Evolutionary conservation across 495 filamentous ascomycete species (phyloP).

Genomic region (Terfezia claveryi): DNA sequence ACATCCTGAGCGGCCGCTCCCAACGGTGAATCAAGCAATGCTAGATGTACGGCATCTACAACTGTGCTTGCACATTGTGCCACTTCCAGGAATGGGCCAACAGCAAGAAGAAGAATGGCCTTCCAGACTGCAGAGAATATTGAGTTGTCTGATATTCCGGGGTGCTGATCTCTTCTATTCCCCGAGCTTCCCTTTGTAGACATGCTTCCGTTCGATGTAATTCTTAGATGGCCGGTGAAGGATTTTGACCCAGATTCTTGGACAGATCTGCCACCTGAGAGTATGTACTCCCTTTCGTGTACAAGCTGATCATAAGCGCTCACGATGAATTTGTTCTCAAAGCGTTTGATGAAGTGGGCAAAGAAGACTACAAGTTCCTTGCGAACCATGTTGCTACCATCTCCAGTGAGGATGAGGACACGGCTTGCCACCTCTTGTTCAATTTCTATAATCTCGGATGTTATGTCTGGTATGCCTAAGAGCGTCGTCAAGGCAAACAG

Average conservation of each 20-base stretch:
- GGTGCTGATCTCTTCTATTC: conserved; percentile 10
- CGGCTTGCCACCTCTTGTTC: conserved; percentile 75
- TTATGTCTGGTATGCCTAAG: conserved; percentile 79
- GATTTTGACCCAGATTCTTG: conserved; percentile 1
- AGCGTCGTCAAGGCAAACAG: conserved; percentile 83
- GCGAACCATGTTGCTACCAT: conserved; percentile 79
- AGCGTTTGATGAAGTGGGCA: conserved; percentile 71
- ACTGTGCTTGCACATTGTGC: conserved; percentile 60
- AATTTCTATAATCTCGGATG: conserved; percentile 68
- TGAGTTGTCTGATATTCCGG: conserved; percentile 54
- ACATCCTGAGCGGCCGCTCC: conserved; percentile 42
- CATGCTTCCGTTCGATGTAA: conserved; percentile 7
- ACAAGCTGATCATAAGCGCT: conserved; percentile 76
- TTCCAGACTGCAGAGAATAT: conserved; percentile 88
- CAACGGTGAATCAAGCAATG: conserved; percentile 54
- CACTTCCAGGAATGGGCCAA: conserved; percentile 87
- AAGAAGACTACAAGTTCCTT: conserved; percentile 87
- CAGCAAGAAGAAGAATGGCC: conserved; percentile 67
- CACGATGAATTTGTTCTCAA: conserved; percentile 80
- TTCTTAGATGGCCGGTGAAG: conserved; percentile 3
- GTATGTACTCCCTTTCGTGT: conserved; percentile 50
- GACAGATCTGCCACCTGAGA: conserved; percentile 4
- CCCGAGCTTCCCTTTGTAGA: background rate
- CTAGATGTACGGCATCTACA: conserved; percentile 61
- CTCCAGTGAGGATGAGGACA: conserved; percentile 64